Percentiles rank a stretch among this genome's conserved stretches.
These are phyloP conservation scores for Aspergillus brunneoviolaceus DNA, from an alignment of 2,329 filamentous ascomycete species.

Conservation along the genomic window DNA sequence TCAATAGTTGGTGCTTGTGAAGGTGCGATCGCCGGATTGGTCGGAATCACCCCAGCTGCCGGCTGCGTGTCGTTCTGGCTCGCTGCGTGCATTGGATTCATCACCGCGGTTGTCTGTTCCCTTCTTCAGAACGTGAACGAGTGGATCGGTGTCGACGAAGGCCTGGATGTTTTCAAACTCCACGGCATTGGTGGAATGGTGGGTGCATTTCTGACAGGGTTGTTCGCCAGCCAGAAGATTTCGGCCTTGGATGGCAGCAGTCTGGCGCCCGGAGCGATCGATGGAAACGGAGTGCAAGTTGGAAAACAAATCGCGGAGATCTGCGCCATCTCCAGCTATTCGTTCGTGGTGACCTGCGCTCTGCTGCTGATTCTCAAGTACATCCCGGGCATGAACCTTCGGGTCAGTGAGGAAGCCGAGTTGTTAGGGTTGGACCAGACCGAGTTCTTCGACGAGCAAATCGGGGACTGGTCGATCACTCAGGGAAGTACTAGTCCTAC, in stretches of 20 bases:
- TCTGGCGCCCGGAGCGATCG: conserved; percentile 50
- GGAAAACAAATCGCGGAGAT: conserved; percentile 59
- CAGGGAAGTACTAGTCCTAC: conserved; percentile 17
- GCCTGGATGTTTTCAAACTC: conserved; percentile 61
- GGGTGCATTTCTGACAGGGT: conserved; percentile 58
- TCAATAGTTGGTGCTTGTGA: conserved; percentile 58
- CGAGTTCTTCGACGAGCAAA: conserved; percentile 59
- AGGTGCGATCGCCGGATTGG: conserved; percentile 58
- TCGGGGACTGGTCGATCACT: conserved; percentile 51
- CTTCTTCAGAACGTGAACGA: conserved; percentile 53
- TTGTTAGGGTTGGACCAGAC: conserved; percentile 56
- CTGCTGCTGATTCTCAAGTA: conserved; percentile 55
- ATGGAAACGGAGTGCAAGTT: conserved; percentile 57
- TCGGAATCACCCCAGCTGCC: conserved; percentile 60
- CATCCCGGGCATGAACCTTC: conserved; percentile 55
- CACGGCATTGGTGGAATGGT: conserved; percentile 59
- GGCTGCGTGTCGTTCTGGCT: conserved; percentile 56
- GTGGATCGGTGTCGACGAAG: conserved; percentile 57
- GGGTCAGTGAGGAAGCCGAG: conserved; percentile 56
- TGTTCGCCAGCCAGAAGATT: conserved; percentile 51
- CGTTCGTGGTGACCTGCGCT: conserved; percentile 54
- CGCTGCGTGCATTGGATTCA: conserved; percentile 56
- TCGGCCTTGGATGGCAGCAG: conserved; percentile 52
- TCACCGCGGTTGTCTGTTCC: conserved; percentile 54
- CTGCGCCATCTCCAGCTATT: conserved; percentile 53